Base-by-base conservation (phyloP, 2,329 filamentous ascomycete species). In the Arthrocladium fulminans region DNA sequence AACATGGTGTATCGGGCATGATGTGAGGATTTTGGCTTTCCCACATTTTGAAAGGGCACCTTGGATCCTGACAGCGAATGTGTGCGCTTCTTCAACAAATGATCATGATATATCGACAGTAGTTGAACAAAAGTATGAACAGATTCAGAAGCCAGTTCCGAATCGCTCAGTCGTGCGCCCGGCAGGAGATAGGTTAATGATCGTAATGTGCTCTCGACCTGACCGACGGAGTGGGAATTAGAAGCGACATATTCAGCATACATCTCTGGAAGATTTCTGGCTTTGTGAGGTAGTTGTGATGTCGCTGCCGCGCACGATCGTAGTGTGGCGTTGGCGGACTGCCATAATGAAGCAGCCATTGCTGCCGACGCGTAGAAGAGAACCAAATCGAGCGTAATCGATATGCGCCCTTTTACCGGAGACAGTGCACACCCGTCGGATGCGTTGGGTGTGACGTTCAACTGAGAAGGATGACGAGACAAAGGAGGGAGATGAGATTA, bases 171-270 rank as follows among this genome's bases (percentile, higher is more conserved):
- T 15, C 56, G 49, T 63, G 49, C 64, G 81, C 85, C 89, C 50
- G 90, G 92, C 43, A 97, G 92, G 56, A 98, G 88, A 65, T 98
- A 98, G 41, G 90, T 96, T 56, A 98, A 71, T 23, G 88, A 95
- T 32, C 92, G 81, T 62, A 98, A 72, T 12, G 88, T 88, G 54
- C 87, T 94, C 72, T 98, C 92, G 54, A 98, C 90, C 71, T 95
- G 89, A 43, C 88, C 87, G 46, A 98, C 88, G 51, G 94, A 88
- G 61, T 88, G 84, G 52, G 88, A 83, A 66, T 98, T 98, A 70
- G 90, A 92, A 54, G 86, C 85, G 71, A 98, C 90, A 69, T 97
- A 96, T 56, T 92, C 83, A 61, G 82, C 81, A 67, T 94, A 94
- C 15, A 54, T 52, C 17, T 55, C 49, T 24, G 56, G 56, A 5